Conservation (phyloP, 192 early-diverging fungal genomes). For the Linnemannia exigua region DNA sequence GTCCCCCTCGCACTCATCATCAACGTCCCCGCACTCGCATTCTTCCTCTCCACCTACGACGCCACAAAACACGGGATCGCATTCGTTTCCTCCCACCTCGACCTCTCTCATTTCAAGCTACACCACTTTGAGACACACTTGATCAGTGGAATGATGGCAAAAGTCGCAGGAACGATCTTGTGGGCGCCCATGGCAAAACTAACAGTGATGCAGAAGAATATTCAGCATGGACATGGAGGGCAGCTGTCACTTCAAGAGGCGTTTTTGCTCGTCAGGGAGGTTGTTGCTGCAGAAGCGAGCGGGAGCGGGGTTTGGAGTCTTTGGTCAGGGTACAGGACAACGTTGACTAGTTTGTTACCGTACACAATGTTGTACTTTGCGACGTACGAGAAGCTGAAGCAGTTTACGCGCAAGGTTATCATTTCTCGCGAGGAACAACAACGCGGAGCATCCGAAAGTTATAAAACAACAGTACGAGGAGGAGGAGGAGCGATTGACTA, state of each 20-base stretch:
- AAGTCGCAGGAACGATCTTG: conserved; percentile 21
- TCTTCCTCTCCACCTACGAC: conserved; percentile 49
- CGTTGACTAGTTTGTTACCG: conserved; percentile 16
- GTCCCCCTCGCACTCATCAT: conserved; percentile 28
- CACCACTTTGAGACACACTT: conserved; percentile 35
- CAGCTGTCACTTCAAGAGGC: conserved; percentile 25
- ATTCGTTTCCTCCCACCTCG: background rate
- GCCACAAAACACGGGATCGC: conserved; percentile 25
- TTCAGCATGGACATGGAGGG: background rate
- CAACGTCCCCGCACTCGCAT: conserved; percentile 34
- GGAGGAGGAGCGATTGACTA: background rate
- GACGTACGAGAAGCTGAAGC: conserved; percentile 42
- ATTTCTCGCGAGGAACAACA: background rate
- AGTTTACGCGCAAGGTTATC: conserved; percentile 12
- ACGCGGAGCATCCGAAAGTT: background rate
- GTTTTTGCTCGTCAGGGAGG: conserved; percentile 12
- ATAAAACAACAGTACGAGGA: background rate
- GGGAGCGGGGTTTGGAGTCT: background rate
- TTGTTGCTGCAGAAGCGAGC: conserved; percentile 3
- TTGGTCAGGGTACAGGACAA: conserved; percentile 45
- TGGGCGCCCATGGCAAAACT: conserved; percentile 38
- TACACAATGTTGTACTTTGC: conserved; percentile 54
- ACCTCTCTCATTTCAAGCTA: conserved; percentile 5
- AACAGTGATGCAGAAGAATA: background rate
- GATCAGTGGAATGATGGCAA: conserved; percentile 41